These are phyloP conservation scores for Phalaenopsis hybrid DNA, from an alignment of 116 monocot genomes.

Conservation along the genomic window DNA sequence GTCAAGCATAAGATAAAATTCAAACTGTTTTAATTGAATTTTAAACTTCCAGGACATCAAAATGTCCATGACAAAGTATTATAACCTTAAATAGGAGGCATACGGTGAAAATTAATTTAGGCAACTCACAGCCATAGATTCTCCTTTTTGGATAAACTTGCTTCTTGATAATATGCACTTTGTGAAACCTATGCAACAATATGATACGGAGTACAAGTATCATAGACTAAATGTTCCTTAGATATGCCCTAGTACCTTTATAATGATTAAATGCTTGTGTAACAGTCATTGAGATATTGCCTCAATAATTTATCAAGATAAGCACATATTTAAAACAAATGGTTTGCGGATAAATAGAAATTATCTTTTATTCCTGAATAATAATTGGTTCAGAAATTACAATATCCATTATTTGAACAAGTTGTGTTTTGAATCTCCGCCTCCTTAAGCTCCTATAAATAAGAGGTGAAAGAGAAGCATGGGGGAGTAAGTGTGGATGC, in stretches of 20 bases:
- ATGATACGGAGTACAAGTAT: neutral
- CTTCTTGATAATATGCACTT: neutral
- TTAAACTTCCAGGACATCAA: neutral
- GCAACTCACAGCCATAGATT: neutral
- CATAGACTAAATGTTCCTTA: neutral
- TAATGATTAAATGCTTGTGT: neutral
- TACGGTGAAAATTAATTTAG: neutral
- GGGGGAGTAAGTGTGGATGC: neutral
- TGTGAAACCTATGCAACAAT: neutral
- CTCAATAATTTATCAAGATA: neutral
- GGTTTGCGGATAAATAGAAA: neutral
- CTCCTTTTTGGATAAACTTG: neutral
- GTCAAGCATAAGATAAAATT: neutral
- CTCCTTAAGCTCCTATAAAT: neutral
- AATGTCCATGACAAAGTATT: neutral
- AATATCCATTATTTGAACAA: neutral
- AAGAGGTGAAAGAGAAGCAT: neutral
- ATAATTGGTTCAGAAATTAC: neutral
- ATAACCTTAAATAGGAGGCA: neutral
- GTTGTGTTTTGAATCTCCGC: neutral
- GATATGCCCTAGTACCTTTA: neutral
- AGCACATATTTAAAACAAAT: neutral
- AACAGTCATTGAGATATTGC: neutral
- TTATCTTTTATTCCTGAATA: neutral
- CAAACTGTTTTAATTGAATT: conserved; percentile 9